Evolutionary conservation across 2,329 filamentous ascomycete species (phyloP), one percentile per base, ranked within the genome.

Genomic region (Westerdykella sp.): DNA sequence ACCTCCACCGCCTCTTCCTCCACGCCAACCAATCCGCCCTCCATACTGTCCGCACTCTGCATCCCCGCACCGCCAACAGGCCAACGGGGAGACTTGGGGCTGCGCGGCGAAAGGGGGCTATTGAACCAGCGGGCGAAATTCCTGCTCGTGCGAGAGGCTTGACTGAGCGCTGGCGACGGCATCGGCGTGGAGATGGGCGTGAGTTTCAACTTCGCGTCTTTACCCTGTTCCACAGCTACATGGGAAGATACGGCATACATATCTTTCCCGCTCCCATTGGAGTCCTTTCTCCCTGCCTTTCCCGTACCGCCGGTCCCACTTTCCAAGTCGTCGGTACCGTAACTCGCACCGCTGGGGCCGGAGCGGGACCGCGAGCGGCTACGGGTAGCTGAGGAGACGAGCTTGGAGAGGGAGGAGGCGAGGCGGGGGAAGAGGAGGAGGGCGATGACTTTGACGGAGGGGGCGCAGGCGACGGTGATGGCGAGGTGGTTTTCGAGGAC

Each of bases 401-500:
- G 40, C 30, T 49, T 49, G 10, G 49, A 53, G 38, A 57, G 47
- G 21, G 56, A 59, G 16, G 49, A 51, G 6, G 45, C 43, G 22
- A 63, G 45, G 14, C 50, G 46, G 3, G 58, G 58, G 44, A 57
- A 60, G 25, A 51, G 16, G 22, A 56, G 45, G n/a, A 60, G 41
- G 2, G 56, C 44, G 18, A 61, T 47, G 6, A 55, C 55, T 40
- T 65, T 67, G 34, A 66, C 59, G 43, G 49, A 56, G 7, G 63
- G 62, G 1, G 61, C 59, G 41, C 63, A 67, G 21, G 63, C 57
- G 35, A 66, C 63, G 39, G 65, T 53, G 35, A 67, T 55, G 30
- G 62, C 62, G 32, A 65, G 46, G 47, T 67, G 63, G 45, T 65
- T 66, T 45, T 67, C 64, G n/a, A 65, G 47, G 4, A 60, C 58